phyloP scores from a whole-genome alignment of 2,329 filamentous ascomycete species.

The Trichophyton verrucosum region DNA sequence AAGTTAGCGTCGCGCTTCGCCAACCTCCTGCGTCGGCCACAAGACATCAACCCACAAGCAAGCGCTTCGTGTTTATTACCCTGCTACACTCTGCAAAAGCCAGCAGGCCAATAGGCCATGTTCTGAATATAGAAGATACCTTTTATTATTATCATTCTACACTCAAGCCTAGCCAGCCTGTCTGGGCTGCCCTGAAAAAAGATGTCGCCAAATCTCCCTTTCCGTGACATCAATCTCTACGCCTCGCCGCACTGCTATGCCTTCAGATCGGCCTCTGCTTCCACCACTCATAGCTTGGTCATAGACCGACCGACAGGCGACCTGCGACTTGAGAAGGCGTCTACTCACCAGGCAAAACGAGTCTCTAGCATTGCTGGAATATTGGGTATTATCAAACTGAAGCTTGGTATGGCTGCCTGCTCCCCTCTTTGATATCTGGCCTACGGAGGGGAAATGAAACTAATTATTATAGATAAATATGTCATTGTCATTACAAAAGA shows the following conservation, averaged over 20 bases:
- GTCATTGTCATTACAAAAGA: constrained; percentile 93
- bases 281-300: constrained; percentile 73
- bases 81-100: neutral
- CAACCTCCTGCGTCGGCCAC: neutral
- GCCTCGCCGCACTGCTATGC: constrained; percentile 85
- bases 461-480: constrained; percentile 60
- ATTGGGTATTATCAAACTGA: constrained; percentile 81
- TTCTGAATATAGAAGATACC: neutral
- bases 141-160: neutral
- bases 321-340: constrained; percentile 69
- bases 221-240: constrained; percentile 94
- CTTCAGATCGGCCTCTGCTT: constrained; percentile 90
- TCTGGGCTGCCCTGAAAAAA: constrained; percentile 1
- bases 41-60: neutral
- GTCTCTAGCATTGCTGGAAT: constrained; percentile 94
- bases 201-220: constrained; percentile 48
- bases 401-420: constrained; percentile 55
- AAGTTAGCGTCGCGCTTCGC: neutral
- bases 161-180: neutral
- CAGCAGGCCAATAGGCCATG: neutral
- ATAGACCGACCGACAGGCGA: constrained; percentile 89
- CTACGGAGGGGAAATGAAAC: constrained; percentile 6
- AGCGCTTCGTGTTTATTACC: neutral
- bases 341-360: constrained; percentile 61
- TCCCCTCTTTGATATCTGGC: constrained; percentile 11